Evolutionary conservation across 306 rosid species (phyloP), one percentile per base, ranked within the genome.

Genomic region (Vigna radiata): DNA sequence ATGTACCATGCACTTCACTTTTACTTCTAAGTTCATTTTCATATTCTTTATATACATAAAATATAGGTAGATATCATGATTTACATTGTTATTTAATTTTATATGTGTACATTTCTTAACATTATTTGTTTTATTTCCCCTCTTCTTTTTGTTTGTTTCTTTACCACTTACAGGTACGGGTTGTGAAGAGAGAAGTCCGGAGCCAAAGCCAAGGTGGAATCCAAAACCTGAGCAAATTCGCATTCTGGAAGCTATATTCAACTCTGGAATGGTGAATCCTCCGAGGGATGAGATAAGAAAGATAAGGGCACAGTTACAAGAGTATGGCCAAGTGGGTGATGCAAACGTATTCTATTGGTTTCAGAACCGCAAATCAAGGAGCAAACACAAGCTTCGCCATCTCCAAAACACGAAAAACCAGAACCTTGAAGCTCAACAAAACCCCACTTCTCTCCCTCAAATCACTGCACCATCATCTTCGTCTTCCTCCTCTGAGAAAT

Each of bases 331-430:
- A 81, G 98, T 95, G 0, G 98, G 98, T 43, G 98, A 95, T 76
- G 98, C 98, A 48, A 95, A 92, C 62, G 98, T 95, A 18, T 92
- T 95, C 80, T 95, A 95, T 69, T 95, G 98, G 98, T 95, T 95
- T 75, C 98, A 95, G 80, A 95, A 95, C 88, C 75, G 98, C 9
- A 95, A 95, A 80, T 95, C 98, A 13, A 85, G 98, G 75, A 90
- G 96, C 92, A 95, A 95, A n/a, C 97, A 90, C 89, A 95, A 92
- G 83, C 98, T 95, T 76, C 93, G 97, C 18, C 93, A 92, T 70
- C 90, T 88, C 53, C 98, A 91, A 14, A 90, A 76, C 85, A 85
- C 93, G 10, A 93, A 86, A 52, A 89, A 76, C 55, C 83, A 81
- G 15, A 65, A 81, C 49, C 72, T 43, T 16, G 72, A 72, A 62